Base-by-base conservation (phyloP, 805 yeast genomes). In the Barnettozyma salicaria region DNA sequence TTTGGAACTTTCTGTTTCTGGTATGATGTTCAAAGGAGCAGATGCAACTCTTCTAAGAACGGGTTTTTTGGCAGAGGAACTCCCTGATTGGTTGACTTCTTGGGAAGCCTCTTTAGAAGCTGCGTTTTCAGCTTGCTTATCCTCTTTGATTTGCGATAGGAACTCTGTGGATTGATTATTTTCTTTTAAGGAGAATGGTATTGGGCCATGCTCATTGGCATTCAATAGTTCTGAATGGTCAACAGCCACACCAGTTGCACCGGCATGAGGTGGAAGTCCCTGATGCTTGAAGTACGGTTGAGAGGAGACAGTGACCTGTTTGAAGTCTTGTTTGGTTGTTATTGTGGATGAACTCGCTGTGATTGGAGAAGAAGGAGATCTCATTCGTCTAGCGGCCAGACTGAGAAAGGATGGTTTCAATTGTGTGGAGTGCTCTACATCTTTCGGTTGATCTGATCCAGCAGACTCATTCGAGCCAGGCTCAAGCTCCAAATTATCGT, bases 21-120 rank as follows among this genome's bases (percentile, higher is more conserved):
- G 24, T 21, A 20, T n/a, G 19, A 75, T 52, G 8, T 72, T 82
- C 38, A 81, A 65, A 9, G 95, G 95, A 1, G 92, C 94, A 0
- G 95, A 85, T 0, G 95, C 89, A 2, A 83, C 94, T 43, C 94
- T 67, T 42, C 92, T 65, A 18, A 84, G 61, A 16, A 67, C 65
- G 28, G 64, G 62, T 30, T 39, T 42, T 2, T 14, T 29, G 8
- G 34, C 22, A n/a, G 30, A 11, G 18, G 34, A 19, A 11, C 26
- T 23, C n/a, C n/a, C n/a, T n/a, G n/a, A 17, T 14, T 22, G 6
- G 28, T 16, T 11, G 24, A 13, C 13, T 9, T 13, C 13, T 14
- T 18, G 26, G 25, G 7, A 11, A 29, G 30, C 14, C 20, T 20
- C 11, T 23, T 18, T n/a, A 12, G 34, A 9, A 4, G 27, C n/a